Percentiles rank a stretch among this genome's conserved stretches.
These are phyloP conservation scores for Malus fusca DNA, from an alignment of 306 rosid species.

Conservation along the genomic window DNA sequence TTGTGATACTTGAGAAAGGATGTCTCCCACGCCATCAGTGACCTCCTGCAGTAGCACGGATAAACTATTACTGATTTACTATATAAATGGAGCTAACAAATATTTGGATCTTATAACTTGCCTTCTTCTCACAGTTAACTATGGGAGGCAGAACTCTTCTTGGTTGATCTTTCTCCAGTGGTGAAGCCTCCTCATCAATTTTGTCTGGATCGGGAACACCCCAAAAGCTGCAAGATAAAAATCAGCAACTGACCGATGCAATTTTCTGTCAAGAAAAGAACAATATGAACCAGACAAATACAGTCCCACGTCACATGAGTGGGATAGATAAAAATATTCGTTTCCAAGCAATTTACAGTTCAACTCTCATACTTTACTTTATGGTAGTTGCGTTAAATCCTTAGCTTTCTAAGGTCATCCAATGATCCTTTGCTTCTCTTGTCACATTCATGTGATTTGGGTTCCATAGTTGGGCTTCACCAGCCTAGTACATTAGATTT, in stretches of 20 bases:
- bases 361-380: background rate
- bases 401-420: background rate
- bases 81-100: background rate
- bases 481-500: background rate
- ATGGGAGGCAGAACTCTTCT: conserved; percentile 15
- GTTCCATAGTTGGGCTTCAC: background rate
- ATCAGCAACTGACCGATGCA: background rate
- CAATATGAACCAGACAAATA: background rate
- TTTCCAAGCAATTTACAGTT: no score
- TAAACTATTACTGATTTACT: background rate
- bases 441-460: background rate
- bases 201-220: conserved; percentile 24
- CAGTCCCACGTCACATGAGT: background rate
- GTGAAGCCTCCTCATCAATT: conserved; percentile 25
- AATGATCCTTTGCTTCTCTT: background rate
- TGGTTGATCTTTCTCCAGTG: conserved; percentile 22
- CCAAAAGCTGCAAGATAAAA: conserved; percentile 32
- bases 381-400: background rate
- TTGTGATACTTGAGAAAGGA: conserved; percentile 45
- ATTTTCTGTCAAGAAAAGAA: background rate
- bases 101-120: conserved; percentile 13
- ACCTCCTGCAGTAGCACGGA: conserved; percentile 28
- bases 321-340: background rate
- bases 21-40: conserved; percentile 34
- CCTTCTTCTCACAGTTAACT: conserved; percentile 45